Conservation (phyloP, 2,329 filamentous ascomycete species). For the Arthrocladium fulminans region DNA sequence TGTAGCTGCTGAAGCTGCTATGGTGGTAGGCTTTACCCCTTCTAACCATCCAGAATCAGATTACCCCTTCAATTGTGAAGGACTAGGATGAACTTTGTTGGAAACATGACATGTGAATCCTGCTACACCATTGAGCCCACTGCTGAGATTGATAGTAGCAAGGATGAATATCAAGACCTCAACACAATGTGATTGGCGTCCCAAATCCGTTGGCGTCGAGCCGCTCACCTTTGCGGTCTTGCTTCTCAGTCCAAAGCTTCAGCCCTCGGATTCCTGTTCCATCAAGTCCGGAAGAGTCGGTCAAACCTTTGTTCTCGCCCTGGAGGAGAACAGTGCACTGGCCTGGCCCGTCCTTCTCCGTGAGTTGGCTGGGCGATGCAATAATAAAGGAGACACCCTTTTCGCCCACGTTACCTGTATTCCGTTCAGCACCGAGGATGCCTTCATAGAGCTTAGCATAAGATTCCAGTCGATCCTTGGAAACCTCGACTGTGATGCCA, state of each 20-base stretch:
- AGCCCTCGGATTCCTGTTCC: slow-evolving; percentile 26
- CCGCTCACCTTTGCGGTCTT: slow-evolving; percentile 26
- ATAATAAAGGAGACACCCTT: background rate
- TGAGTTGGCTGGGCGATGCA: background rate
- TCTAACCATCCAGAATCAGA: too few species aligned
- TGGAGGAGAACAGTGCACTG: background rate
- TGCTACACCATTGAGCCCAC: background rate
- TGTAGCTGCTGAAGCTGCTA: too few species aligned
- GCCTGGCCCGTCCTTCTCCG: too few species aligned
- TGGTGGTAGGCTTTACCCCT: too few species aligned
- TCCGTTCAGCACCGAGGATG: slow-evolving; percentile 31
- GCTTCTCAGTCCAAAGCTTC: slow-evolving; percentile 9
- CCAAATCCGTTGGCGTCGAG: slow-evolving; percentile 35
- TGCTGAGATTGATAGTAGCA: too few species aligned
- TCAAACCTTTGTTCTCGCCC: background rate
- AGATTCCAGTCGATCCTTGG: slow-evolving; percentile 10
- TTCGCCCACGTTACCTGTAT: slow-evolving; percentile 1
- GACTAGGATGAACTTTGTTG: too few species aligned
- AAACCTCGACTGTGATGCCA: slow-evolving; percentile 18
- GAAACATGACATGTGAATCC: too few species aligned
- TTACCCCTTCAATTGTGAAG: too few species aligned
- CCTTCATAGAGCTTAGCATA: slow-evolving; percentile 37
- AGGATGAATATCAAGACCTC: background rate
- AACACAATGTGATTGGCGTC: slow-evolving; percentile 48
- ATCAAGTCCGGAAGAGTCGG: slow-evolving; percentile 21